Base-by-base conservation (phyloP, 1,139 yeast genomes). In the Diutina siamensis region DNA sequence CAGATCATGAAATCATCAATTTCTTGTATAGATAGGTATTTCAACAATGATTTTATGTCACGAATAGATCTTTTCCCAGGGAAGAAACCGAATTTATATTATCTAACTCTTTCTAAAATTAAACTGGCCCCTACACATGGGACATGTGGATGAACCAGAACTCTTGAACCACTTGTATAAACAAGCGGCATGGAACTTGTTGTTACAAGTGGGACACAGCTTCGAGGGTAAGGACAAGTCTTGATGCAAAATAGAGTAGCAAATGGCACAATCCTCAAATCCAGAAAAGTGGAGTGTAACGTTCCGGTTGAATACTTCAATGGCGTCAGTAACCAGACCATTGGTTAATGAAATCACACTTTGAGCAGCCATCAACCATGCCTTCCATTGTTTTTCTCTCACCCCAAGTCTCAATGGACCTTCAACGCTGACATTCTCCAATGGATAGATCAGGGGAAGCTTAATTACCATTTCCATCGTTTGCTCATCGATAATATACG, bases 111-210 rank as follows among this genome's bases (percentile, higher is more conserved):
- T 38, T 25, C 42, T 57, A 52, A 81, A 80, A 48, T 76, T 76
- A 56, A 85, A 83, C 35, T 81, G 76, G 15, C 87, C 68, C 59
- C 98, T 81, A 65, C 99, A 92, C 56, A 92, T 69, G 40, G 99
- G 98, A 68, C 99, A 92, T 1, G 95, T 83, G 53, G 87, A 83
- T 48, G 85, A 76, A 42, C 94, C 94, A 17, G 95, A 86, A 55
- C 95, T 87, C 68, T 87, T 86, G 65, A 92, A 92, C 99, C 99
- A 92, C 61, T 89, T 85, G 70, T 87, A 89, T 48, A 92, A 71
- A 71, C 99, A 92, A 10, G 94, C 95, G n/a, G 96, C 83, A 61
- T 92, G 99, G 71, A 89, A 92, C 62, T 83, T 86, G 67, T 94
- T 89, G 57, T 79, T 79, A 71, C 99, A 92, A 0, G 96, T 88